Evolutionary conservation across 352 stramenopile species (phyloP).

Genomic region (Phytophthora constricta): DNA sequence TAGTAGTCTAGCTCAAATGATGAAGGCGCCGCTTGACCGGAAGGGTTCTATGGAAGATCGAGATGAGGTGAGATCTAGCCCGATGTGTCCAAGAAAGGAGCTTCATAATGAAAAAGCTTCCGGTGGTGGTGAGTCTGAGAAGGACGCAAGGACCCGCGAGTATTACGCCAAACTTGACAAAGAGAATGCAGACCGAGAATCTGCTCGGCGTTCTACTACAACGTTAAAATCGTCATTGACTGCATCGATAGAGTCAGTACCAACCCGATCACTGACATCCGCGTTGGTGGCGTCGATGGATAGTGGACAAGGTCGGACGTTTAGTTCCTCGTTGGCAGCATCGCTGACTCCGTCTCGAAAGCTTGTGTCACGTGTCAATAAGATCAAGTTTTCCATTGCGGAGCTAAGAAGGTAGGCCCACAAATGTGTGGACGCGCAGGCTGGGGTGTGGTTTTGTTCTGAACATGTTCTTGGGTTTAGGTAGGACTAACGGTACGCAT

Average conservation of each 20-base stretch:
- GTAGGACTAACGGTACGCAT: conserved; percentile 14
- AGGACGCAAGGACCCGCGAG: conserved; percentile 52
- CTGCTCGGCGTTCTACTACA: conserved; percentile 38
- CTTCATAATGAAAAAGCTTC: conserved; percentile 20
- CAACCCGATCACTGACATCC: conserved; percentile 25
- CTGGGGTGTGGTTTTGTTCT: neutral
- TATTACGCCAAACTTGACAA: conserved; percentile 68
- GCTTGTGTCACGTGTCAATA: conserved; percentile 38
- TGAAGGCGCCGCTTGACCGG: conserved; percentile 31
- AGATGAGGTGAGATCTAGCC: conserved; percentile 18
- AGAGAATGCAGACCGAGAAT: conserved; percentile 55
- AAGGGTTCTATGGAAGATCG: conserved; percentile 26
- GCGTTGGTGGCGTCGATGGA: conserved; percentile 29
- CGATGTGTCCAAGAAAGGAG: conserved; percentile 24
- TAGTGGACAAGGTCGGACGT: conserved; percentile 2
- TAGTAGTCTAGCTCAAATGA: conserved; percentile 46
- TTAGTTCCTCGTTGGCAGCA: conserved; percentile 36
- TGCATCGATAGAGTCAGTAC: conserved; percentile 35
- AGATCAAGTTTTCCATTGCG: conserved; percentile 59
- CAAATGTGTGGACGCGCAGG: neutral
- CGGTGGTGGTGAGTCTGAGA: conserved; percentile 33
- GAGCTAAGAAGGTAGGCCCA: conserved; percentile 60
- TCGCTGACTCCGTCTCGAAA: conserved; percentile 24
- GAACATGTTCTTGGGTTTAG: neutral
- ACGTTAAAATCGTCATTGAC: conserved; percentile 64